phyloP scores from a whole-genome alignment of 768 basidiomycete genomes.

The Suillus tomentosus region DNA sequence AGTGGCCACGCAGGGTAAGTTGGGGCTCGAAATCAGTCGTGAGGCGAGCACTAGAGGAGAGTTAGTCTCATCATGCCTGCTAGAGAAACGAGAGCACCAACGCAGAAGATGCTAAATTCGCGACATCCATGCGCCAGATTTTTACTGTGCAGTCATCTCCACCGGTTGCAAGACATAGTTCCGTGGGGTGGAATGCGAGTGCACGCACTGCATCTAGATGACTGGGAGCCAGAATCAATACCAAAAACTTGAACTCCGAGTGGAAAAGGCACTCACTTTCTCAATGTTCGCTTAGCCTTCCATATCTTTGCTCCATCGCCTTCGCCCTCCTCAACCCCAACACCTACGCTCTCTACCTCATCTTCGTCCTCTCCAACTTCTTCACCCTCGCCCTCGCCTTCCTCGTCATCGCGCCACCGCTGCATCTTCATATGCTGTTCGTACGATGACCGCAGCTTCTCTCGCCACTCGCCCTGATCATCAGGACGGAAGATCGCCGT shows the following conservation, averaged over 20 bases:
- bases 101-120: conserved; percentile 73
- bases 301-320: conserved; percentile 75
- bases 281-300: conserved; percentile 83
- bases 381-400: conserved; percentile 61
- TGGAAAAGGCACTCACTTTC: conserved; percentile 65
- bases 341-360: conserved; percentile 53
- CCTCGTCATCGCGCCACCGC: conserved; percentile 50
- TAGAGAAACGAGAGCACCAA: conserved; percentile 44
- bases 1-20: conserved; percentile 91
- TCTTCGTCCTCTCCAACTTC: conserved; percentile 70
- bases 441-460: conserved; percentile 67
- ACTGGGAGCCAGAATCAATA: conserved; percentile 42
- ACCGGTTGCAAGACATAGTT: conserved; percentile 85
- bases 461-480: conserved; percentile 84
- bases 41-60: conserved; percentile 53
- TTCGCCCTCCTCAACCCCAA: conserved; percentile 63
- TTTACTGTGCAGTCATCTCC: conserved; percentile 97
- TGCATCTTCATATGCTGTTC: conserved; percentile 40
- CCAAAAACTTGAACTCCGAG: conserved; percentile 5
- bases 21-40: conserved; percentile 92
- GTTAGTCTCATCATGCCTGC: conserved; percentile 16
- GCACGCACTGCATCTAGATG: conserved; percentile 94
- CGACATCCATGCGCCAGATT: conserved; percentile 88
- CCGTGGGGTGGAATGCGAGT: conserved; percentile 85
- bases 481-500: conserved; percentile 89